Evolutionary conservation across 78 protist species (phyloP), one percentile per base, ranked within the genome.

Genomic region (Polysphondylium violaceum): DNA sequence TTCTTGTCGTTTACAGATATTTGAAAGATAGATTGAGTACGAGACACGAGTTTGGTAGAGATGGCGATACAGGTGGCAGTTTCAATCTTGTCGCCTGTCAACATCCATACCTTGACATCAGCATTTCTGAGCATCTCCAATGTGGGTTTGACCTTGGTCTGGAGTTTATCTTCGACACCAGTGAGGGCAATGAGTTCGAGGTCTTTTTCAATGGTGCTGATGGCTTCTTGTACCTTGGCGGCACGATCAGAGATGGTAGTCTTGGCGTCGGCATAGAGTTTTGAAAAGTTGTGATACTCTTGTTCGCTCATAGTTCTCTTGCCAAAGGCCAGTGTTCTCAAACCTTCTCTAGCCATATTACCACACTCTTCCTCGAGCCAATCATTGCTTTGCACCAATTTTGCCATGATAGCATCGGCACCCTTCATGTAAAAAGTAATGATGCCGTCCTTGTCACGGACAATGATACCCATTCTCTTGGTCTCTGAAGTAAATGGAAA

Each of bases 391-490:
- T 89, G 64, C 1, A 95, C 97, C 7, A 92, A 36, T 61, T 63
- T 63, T 0, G 87, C 85, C 92, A 92, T 92, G 27, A 92, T 78
- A 6, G 86, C 90, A 19, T 64, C 85, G 11, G 93, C 87, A 31
- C 99, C 99, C 61, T 98, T 98, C 86, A 92, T 88, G 63, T 56
- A 93, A 75, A 97, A 90, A 14, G 65, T 38, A 67, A 98, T 92
- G 7, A 29, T 40, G 17, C 94, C 95, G 2, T 93, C 85, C 19
- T 9, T 8, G 40, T 96, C 94, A 27, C 97, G 89, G 19, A 98
- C 91, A 21, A 98, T 73, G 31, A 98, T 97, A 41, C 99, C 99
- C 99, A 98, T 98, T 25, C 99, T 83, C 89, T 97, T 98, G 44
- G 96, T 67, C 47, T 91, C 98, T 8, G 99, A 97, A 5, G 98